Evolutionary conservation across 176 grass and related monocot genomes (phyloP).

Genomic region (Otatea glauca): DNA sequence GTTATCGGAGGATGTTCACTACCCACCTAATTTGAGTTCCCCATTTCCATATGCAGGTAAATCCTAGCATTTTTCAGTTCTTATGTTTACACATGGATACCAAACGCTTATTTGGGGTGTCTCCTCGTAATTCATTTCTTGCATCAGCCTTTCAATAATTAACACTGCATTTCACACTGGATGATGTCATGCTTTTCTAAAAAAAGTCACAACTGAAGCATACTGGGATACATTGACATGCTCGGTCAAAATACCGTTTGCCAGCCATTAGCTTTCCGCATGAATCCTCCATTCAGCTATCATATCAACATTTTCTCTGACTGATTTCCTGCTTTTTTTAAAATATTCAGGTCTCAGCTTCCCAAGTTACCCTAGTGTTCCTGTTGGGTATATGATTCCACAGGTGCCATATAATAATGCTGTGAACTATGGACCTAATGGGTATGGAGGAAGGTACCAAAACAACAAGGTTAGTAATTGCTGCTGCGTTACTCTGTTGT

Average conservation of each 20-base stretch:
- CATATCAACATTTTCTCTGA: background rate
- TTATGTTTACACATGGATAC: slow-evolving; percentile 5
- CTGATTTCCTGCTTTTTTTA: slow-evolving; percentile 29
- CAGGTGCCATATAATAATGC: slow-evolving; percentile 63
- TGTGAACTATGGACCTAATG: slow-evolving; percentile 78
- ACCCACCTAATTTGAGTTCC: slow-evolving; percentile 81
- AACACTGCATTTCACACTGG: background rate
- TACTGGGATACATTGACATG: background rate
- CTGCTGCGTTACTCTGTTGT: slow-evolving; percentile 22
- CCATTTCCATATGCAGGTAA: slow-evolving; percentile 94
- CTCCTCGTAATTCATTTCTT: background rate
- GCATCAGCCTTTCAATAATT: background rate
- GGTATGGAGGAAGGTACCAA: slow-evolving; percentile 81
- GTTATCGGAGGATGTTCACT: slow-evolving; percentile 85
- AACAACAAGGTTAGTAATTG: slow-evolving; percentile 73
- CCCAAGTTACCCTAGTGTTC: slow-evolving; percentile 67
- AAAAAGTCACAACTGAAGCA: background rate
- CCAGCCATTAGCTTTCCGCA: background rate
- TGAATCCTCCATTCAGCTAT: background rate
- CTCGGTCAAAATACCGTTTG: background rate
- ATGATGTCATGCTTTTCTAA: background rate
- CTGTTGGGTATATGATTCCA: slow-evolving; percentile 88
- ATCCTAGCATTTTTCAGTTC: slow-evolving; percentile 21
- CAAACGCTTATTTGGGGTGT: slow-evolving; percentile 4
- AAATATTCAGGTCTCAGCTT: slow-evolving; percentile 59